Evolutionary conservation across 139 green algal genomes (phyloP).

Genomic region (Coelastrella sp.): DNA sequence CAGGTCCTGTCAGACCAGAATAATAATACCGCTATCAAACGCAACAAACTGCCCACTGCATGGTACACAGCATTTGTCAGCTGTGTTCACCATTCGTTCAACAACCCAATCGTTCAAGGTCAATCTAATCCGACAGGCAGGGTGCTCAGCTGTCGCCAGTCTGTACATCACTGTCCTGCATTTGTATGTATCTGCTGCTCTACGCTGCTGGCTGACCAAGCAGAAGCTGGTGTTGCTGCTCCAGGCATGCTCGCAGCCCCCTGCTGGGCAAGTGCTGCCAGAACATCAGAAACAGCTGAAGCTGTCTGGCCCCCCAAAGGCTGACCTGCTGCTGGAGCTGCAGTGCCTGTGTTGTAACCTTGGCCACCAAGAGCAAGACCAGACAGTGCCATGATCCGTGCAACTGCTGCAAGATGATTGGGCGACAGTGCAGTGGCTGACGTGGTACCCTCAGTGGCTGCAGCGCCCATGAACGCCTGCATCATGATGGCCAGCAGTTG

Average conservation of each 20-base stretch:
- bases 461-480: conserved; percentile 32
- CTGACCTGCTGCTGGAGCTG: too few species aligned
- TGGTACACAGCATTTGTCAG: background rate
- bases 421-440: conserved; percentile 17
- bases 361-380: background rate
- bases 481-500: conserved; percentile 34
- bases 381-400: conserved; percentile 27
- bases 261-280: background rate
- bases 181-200: conserved; percentile 15
- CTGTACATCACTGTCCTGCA: background rate
- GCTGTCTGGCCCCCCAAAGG: too few species aligned
- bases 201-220: background rate
- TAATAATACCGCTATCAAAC: too few species aligned
- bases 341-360: background rate
- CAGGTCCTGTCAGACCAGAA: too few species aligned
- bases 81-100: background rate
- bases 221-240: background rate
- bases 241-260: background rate
- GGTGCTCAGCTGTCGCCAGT: too few species aligned
- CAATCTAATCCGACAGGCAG: background rate
- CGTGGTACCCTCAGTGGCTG: background rate
- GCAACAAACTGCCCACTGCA: too few species aligned
- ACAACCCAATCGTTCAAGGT: background rate
- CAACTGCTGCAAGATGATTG: conserved; percentile 16
- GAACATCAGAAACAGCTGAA: background rate